Percentiles rank a stretch among this genome's conserved stretches.
These are phyloP conservation scores for Aspergillus steynii DNA, from an alignment of 495 filamentous ascomycete genomes.

Conservation along the genomic window DNA sequence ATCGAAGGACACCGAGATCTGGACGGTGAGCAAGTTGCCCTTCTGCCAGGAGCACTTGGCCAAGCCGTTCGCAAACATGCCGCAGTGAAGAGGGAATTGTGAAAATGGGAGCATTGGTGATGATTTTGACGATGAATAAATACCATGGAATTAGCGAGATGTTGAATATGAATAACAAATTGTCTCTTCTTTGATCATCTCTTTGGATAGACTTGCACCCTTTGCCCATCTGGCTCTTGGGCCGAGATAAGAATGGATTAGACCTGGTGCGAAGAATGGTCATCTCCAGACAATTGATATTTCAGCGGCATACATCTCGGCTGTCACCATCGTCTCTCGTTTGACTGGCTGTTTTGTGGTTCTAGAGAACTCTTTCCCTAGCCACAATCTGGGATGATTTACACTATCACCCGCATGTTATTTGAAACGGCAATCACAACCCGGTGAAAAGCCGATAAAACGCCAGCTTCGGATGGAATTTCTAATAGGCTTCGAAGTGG, in stretches of 20 bases:
- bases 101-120: constrained; percentile 9
- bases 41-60: constrained; percentile 66
- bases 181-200: not conserved
- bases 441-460: not conserved
- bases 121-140: not conserved
- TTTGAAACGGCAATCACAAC: not conserved
- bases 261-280: not conserved
- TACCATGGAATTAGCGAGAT: not conserved
- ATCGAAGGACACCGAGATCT: constrained; percentile 64
- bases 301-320: not conserved
- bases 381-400: not conserved
- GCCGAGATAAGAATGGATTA: not conserved
- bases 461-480: not conserved
- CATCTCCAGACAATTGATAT: not conserved
- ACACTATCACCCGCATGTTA: not conserved
- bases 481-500: not conserved
- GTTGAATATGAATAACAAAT: not conserved
- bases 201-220: too few relatives aligned
- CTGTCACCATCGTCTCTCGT: not conserved
- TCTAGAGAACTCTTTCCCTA: not conserved
- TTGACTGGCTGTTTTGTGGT: not conserved
- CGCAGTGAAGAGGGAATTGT: constrained; percentile 40
- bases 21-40: constrained; percentile 65
- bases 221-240: not conserved
- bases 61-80: constrained; percentile 63